Evolutionary conservation across 1,139 yeast species (phyloP).

Genomic region (Candida labiduridarum): DNA sequence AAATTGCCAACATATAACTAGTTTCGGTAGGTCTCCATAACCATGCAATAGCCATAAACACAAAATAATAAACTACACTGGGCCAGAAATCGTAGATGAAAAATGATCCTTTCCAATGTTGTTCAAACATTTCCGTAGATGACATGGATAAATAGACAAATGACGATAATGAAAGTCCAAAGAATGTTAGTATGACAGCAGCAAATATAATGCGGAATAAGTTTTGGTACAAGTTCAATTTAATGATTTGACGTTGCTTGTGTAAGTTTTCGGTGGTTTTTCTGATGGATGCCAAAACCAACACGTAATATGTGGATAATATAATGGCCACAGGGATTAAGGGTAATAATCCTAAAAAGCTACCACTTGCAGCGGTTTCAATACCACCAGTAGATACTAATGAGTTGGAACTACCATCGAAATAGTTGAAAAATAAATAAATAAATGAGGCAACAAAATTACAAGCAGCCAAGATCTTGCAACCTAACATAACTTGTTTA

Average conservation of each 20-base stretch:
- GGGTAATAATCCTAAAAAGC: conserved; percentile 39
- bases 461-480: conserved; percentile 73
- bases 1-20: conserved; percentile 91
- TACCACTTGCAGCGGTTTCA: conserved; percentile 24
- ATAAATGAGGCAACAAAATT: conserved; percentile 72
- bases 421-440: conserved; percentile 71
- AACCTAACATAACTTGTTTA: conserved; percentile 71
- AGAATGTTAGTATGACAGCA: conserved; percentile 53
- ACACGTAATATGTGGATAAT: conserved; percentile 71
- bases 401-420: conserved; percentile 45
- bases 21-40: conserved; percentile 98
- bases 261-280: conserved; percentile 72
- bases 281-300: conserved; percentile 73
- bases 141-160: conserved; percentile 75
- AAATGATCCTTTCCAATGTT: conserved; percentile 90
- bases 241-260: conserved; percentile 89
- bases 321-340: conserved; percentile 73
- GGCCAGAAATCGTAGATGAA: conserved; percentile 96
- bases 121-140: conserved; percentile 74
- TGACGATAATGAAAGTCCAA: conserved; percentile 70
- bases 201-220: conserved; percentile 74
- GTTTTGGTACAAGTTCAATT: conserved; percentile 80
- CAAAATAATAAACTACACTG: conserved; percentile 79
- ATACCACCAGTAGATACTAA: conserved; percentile 22
- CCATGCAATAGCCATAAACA: conserved; percentile 82